phyloP scores from a whole-genome alignment of 2,329 filamentous ascomycete species.

The Aspergillus phoenicis region DNA sequence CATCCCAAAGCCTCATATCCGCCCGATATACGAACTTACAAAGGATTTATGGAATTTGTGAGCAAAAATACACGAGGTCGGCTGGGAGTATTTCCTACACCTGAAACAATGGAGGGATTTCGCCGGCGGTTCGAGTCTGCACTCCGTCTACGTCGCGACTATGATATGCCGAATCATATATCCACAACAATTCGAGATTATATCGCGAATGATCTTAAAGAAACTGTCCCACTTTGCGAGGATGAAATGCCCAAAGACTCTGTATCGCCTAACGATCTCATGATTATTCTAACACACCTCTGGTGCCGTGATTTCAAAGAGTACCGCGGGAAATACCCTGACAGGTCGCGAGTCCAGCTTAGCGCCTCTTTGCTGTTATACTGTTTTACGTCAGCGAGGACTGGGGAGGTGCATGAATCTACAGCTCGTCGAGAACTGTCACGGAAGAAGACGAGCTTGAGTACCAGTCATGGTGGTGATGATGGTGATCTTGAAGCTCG shows the following conservation, averaged over 20 bases:
- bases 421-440: constrained; percentile 11
- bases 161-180: neutral
- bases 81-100: neutral
- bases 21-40: neutral
- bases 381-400: constrained; percentile 20
- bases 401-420: constrained; percentile 22
- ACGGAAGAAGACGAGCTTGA: neutral
- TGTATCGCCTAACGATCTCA: constrained; percentile 22
- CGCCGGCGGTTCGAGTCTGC: neutral
- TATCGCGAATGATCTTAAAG: constrained; percentile 5
- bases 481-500: constrained; percentile 4
- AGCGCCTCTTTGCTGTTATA: constrained; percentile 21
- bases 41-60: neutral
- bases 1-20: neutral
- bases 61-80: neutral
- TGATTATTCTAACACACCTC: constrained; percentile 22
- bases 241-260: constrained; percentile 21
- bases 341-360: constrained; percentile 17
- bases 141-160: neutral
- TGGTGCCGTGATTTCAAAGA: constrained; percentile 22
- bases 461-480: neutral
- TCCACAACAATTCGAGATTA: neutral
- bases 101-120: neutral
- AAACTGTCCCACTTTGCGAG: constrained; percentile 4
- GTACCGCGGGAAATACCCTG: constrained; percentile 15